Conservation (phyloP, 1,284 basidiomycete species). For the Stygiomarasmius scandens region DNA sequence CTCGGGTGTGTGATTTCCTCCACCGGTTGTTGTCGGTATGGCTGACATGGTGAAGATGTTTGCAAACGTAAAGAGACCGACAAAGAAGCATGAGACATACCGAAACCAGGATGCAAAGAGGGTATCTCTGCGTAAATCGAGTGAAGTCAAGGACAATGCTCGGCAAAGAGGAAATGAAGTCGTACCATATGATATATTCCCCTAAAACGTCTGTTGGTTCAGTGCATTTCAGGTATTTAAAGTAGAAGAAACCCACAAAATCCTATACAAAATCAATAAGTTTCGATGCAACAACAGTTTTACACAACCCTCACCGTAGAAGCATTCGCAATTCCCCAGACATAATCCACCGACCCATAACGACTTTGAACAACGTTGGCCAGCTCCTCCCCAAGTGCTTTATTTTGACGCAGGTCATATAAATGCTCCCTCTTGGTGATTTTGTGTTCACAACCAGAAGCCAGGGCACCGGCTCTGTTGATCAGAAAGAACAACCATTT, state of each 20-base stretch:
- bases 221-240: neutral
- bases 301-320: constrained; percentile 51
- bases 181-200: constrained; percentile 63
- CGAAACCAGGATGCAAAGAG: constrained; percentile 50
- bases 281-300: no score
- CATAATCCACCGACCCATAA: constrained; percentile 57
- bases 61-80: neutral
- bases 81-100: constrained; percentile 26
- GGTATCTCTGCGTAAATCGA: constrained; percentile 33
- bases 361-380: constrained; percentile 52
- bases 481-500: no score
- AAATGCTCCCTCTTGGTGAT: constrained; percentile 47
- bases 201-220: constrained; percentile 39
- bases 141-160: neutral
- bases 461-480: constrained; percentile 65
- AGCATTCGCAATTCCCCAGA: constrained; percentile 59
- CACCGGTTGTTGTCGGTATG: constrained; percentile 57
- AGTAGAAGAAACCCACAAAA: constrained; percentile 56
- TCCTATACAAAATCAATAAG: constrained; percentile 27
- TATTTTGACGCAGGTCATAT: constrained; percentile 66
- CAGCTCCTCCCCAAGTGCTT: constrained; percentile 59
- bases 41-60: constrained; percentile 33
- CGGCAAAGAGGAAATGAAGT: neutral
- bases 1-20: constrained; percentile 65
- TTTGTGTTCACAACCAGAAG: constrained; percentile 69